Percentiles rank a stretch among this genome's conserved stretches.
phyloP scores from a whole-genome alignment of 164 flowering plant species.

The Chimonanthus praecox region DNA sequence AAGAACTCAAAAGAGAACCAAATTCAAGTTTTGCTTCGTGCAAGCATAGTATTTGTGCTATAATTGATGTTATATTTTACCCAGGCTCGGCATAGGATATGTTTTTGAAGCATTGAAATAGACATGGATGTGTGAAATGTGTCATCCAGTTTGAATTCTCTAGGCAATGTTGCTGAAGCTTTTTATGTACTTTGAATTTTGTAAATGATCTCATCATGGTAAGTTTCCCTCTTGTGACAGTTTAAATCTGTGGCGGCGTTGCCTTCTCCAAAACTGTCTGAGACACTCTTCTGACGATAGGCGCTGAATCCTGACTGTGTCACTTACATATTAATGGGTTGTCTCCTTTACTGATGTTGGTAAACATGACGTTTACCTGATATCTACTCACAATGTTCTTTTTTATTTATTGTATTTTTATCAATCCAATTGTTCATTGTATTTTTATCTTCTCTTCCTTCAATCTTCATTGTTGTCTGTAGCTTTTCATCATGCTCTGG shows the following conservation, averaged over 20 bases:
- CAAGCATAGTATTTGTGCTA: too few relatives aligned
- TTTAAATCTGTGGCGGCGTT: constrained; percentile 1
- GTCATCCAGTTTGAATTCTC: too few relatives aligned
- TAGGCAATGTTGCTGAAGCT: too few relatives aligned
- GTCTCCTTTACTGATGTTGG: not conserved
- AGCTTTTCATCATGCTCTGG: constrained; percentile 1
- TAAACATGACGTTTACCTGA: not conserved
- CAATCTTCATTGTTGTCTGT: not conserved
- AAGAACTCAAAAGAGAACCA: too few relatives aligned
- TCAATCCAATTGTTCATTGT: not conserved
- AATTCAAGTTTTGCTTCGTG: too few relatives aligned
- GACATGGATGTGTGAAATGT: too few relatives aligned
- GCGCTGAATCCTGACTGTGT: not conserved
- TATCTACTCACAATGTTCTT: not conserved
- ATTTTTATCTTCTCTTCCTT: not conserved
- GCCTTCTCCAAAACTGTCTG: constrained; percentile 2
- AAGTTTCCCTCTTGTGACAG: not conserved
- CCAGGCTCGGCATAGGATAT: too few relatives aligned
- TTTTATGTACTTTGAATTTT: too few relatives aligned
- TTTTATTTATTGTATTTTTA: too few relatives aligned
- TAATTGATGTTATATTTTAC: too few relatives aligned
- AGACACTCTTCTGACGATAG: constrained; percentile 2
- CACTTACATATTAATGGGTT: not conserved
- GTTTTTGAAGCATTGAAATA: too few relatives aligned
- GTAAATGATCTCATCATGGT: not conserved